Conservation (phyloP, 2,329 filamentous ascomycete species). For the Epichloe coenophiala region DNA sequence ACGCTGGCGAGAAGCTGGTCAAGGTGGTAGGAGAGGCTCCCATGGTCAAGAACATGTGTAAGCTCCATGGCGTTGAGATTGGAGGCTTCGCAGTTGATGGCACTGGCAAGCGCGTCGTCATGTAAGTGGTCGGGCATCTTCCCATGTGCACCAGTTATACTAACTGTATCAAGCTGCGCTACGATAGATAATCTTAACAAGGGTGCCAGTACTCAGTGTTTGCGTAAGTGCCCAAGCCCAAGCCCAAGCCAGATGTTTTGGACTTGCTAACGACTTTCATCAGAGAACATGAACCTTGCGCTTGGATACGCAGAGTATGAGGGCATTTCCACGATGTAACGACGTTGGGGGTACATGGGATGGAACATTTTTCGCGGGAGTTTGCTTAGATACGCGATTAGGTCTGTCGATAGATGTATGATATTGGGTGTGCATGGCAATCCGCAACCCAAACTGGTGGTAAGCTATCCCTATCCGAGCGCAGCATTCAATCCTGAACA, state of each 20-base stretch:
- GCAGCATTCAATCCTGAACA: too few species aligned
- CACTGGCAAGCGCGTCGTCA: conserved; percentile 79
- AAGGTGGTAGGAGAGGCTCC: conserved; percentile 85
- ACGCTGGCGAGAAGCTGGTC: conserved; percentile 88
- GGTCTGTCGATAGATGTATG: too few species aligned
- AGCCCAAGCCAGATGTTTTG: background rate
- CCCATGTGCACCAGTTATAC: background rate
- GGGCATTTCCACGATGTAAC: conserved; percentile 53
- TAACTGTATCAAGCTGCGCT: conserved; percentile 32
- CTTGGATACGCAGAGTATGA: conserved; percentile 81
- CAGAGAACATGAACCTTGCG: conserved; percentile 90
- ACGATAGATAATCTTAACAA: conserved; percentile 92
- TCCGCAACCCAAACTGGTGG: too few species aligned
- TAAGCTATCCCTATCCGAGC: too few species aligned
- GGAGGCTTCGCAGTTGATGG: conserved; percentile 91
- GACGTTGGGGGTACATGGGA: background rate
- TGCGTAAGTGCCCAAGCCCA: conserved; percentile 51
- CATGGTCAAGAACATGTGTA: conserved; percentile 68
- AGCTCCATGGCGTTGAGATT: conserved; percentile 83
- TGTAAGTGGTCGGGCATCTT: conserved; percentile 33
- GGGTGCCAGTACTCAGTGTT: conserved; percentile 82
- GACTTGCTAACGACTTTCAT: conserved; percentile 39
- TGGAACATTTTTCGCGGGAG: too few species aligned
- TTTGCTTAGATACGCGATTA: too few species aligned
- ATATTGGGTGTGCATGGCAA: too few species aligned